Base-by-base conservation (phyloP, 768 basidiomycete species). In the Peribolospora kevripleyi region DNA sequence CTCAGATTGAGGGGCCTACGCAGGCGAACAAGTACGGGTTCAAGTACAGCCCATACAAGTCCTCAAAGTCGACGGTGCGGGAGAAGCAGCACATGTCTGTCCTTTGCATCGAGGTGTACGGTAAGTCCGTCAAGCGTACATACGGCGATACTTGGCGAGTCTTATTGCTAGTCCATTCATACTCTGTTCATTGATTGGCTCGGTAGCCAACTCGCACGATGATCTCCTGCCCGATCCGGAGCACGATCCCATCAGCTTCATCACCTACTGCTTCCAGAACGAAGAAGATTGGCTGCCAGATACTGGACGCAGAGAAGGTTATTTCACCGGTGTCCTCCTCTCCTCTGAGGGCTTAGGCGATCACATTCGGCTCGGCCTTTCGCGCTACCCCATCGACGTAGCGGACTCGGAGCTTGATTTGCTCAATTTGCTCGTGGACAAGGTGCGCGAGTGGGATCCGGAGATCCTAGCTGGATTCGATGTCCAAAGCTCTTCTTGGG, bases 381-480 rank as follows among this genome's bases (percentile, higher is more conserved):
- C 60, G 47, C 52, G 55, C 61, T 48, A 62, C 68, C 10, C 39
- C 4, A 54, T 81, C 38, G 76, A 82, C 46, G 59, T 71, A 6
- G 77, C 82, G 11, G 66, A 75, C 3, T 72, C 65, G 47, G 93
- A 98, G 68, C 69, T 85, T 8, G 85, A 87, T 25, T 68, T 95
- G 5, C 68, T 95, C 55, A 90, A 93, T 62, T 68, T 68, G 42
- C 61, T 84, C 6, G 70, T 84, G 38, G 87, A 97, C 64, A 68
- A 77, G 39, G 75, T 93, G 7, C 58, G 54, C 0, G 75, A 77
- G 1, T 69, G 84, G 59, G 87, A 97, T 68, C 93, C 93, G 0
- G 93, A 98, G 65, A 80, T 95, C 46, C 63, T 97, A 6, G 74
- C 77, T 0, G 91, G 91, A 11, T 97, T 87, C 85, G 91, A 98